These are phyloP conservation scores for Parastagonospora nodorum DNA, from an alignment of 2,329 filamentous ascomycete species.

Conservation along the genomic window DNA sequence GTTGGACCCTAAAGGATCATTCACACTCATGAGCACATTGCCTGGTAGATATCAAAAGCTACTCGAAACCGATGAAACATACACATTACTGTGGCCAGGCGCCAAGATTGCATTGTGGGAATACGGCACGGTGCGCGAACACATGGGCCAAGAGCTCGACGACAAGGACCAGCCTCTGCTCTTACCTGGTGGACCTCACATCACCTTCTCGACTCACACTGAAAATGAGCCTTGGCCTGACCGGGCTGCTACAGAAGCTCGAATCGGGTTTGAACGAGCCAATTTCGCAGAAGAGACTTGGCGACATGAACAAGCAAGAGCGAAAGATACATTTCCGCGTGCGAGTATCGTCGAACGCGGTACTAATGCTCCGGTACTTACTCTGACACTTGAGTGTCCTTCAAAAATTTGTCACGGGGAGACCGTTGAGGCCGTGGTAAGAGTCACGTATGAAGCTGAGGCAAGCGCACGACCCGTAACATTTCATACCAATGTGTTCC, in stretches of 20 bases:
- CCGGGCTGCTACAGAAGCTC: conserved; percentile 2
- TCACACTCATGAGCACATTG: conserved; percentile 2
- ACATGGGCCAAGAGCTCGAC: conserved; percentile 2
- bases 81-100: conserved; percentile 7
- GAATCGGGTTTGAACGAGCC: conserved; percentile 3
- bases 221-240: conserved; percentile 5
- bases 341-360: background rate
- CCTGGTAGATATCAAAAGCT: conserved; percentile 6
- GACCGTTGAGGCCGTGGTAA: background rate
- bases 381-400: background rate
- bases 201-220: conserved; percentile 1
- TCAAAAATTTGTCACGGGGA: background rate
- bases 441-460: conserved; percentile 8
- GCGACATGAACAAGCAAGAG: background rate
- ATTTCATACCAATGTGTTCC: conserved; percentile 5
- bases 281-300: conserved; percentile 6
- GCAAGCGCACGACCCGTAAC: conserved; percentile 3
- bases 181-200: conserved; percentile 3
- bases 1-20: background rate
- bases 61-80: conserved; percentile 1
- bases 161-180: conserved; percentile 1
- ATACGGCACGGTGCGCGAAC: conserved; percentile 7
- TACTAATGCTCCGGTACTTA: conserved; percentile 3
- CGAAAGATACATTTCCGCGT: conserved; percentile 2
- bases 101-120: conserved; percentile 4